Conservation (phyloP, 768 basidiomycete genomes). For the Agaricus bisporus region DNA sequence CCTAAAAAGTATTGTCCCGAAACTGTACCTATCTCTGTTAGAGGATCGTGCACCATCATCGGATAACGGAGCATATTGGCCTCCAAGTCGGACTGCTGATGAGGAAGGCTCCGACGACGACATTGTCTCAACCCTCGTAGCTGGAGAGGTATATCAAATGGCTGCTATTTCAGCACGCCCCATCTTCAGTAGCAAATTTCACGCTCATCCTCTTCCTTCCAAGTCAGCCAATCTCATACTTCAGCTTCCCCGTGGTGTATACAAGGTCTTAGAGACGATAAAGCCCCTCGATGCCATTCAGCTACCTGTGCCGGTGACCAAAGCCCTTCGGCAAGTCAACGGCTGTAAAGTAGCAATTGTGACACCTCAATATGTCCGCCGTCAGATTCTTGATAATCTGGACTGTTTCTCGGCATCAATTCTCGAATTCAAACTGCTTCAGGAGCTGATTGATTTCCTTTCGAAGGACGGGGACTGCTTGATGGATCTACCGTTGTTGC, state of each 20-base stretch:
- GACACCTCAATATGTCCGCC: slow-evolving; percentile 3
- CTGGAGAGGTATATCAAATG: slow-evolving; percentile 2
- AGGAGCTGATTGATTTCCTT: slow-evolving; percentile 23
- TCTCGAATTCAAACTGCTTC: slow-evolving; percentile 18
- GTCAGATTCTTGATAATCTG: not conserved
- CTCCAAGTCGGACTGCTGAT: slow-evolving; percentile 13
- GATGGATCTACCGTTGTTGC: slow-evolving; percentile 28
- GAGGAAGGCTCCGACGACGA: slow-evolving; percentile 11
- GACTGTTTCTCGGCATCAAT: slow-evolving; percentile 12
- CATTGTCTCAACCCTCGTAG: slow-evolving; percentile 6
- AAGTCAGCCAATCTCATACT: slow-evolving; percentile 1
- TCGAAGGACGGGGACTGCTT: slow-evolving; percentile 14
- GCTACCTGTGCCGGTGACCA: not conserved
- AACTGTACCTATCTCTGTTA: slow-evolving; percentile 33
- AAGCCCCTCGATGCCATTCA: not conserved
- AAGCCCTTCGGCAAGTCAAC: not conserved
- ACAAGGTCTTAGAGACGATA: not conserved
- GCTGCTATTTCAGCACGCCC: not conserved
- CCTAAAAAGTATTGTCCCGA: slow-evolving; percentile 27
- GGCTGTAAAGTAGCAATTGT: not conserved
- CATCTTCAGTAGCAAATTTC: slow-evolving; percentile 8
- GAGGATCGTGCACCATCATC: slow-evolving; percentile 17
- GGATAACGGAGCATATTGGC: slow-evolving; percentile 30
- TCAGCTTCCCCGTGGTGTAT: not conserved
- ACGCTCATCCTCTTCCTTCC: not conserved